phyloP scores from a whole-genome alignment of 2,329 filamentous ascomycete genomes.

The Cladophialophora exuberans region DNA sequence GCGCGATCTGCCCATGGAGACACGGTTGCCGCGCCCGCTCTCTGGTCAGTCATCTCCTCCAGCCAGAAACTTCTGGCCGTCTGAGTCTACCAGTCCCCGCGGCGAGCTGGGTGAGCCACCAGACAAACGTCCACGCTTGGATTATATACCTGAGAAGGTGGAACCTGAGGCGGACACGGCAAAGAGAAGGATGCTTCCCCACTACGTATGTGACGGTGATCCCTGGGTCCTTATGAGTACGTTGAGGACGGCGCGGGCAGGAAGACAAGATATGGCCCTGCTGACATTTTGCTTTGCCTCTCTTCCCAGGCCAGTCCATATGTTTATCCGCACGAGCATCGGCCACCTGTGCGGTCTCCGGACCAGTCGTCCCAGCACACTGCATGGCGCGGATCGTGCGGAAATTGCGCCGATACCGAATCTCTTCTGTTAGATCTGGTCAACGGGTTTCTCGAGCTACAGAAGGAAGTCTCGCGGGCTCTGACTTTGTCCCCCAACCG shows the following conservation, averaged over 20 bases:
- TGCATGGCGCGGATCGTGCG: conserved; percentile 19
- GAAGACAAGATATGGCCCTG: conserved; percentile 2
- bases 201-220: conserved; percentile 18
- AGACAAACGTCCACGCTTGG: conserved; percentile 25
- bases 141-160: conserved; percentile 14
- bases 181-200: conserved; percentile 10
- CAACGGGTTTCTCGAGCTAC: conserved; percentile 27
- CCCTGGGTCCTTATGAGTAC: background rate
- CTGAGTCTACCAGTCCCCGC: conserved; percentile 7
- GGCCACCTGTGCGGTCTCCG: conserved; percentile 3
- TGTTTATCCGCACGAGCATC: conserved; percentile 18
- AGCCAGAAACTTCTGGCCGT: conserved; percentile 14
- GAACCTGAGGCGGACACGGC: conserved; percentile 9
- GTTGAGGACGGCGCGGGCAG: background rate
- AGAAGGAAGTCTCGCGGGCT: conserved; percentile 26
- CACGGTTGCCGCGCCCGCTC: conserved; percentile 3
- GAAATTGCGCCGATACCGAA: conserved; percentile 26
- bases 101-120: conserved; percentile 14
- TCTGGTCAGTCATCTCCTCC: conserved; percentile 15
- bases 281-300: conserved; percentile 13
- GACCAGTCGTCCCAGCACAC: conserved; percentile 8
- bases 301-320: conserved; percentile 14
- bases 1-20: conserved; percentile 23
- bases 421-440: conserved; percentile 27
- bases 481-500: conserved; percentile 16